These are phyloP conservation scores for Paecilomyces niveus DNA, from an alignment of 2,329 filamentous ascomycete species.

Conservation along the genomic window DNA sequence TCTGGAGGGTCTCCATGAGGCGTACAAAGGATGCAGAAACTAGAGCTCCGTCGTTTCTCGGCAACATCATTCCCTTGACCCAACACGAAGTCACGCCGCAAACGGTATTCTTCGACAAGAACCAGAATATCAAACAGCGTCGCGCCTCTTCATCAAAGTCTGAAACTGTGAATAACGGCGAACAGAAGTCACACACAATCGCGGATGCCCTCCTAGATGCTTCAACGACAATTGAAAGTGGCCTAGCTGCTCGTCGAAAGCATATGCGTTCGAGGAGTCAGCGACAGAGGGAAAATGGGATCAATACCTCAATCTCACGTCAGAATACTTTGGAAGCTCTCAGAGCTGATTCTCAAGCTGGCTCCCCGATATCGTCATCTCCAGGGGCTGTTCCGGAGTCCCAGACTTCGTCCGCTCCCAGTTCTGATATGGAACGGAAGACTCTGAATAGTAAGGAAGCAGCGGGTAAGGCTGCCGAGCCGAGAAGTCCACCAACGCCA, in stretches of 20 bases:
- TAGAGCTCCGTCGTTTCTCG: conserved; percentile 43
- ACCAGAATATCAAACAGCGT: conserved; percentile 45
- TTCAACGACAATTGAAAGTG: conserved; percentile 74
- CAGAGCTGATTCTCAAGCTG: conserved; percentile 17
- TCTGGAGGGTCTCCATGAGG: conserved; percentile 75
- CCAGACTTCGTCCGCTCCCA: conserved; percentile 25
- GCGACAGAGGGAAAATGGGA: conserved; percentile 24
- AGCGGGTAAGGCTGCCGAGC: conserved; percentile 13
- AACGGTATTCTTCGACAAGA: conserved; percentile 87
- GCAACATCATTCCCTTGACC: conserved; percentile 66
- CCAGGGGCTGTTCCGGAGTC: conserved; percentile 23
- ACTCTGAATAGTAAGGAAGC: conserved; percentile 16
- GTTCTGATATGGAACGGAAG: conserved; percentile 26
- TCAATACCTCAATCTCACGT: conserved; percentile 9
- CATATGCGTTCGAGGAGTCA: conserved; percentile 34
- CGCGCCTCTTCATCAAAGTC: conserved; percentile 17
- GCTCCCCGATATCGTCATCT: conserved; percentile 31
- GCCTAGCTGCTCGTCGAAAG: conserved; percentile 42
- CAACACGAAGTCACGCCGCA: conserved; percentile 72
- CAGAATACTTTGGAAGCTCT: conserved; percentile 16
- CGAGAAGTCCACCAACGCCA: conserved; percentile 22
- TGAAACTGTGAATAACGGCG: conserved; percentile 22
- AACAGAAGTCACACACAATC: conserved; percentile 63
- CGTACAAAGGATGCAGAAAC: conserved; percentile 48
- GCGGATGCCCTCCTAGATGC: conserved; percentile 87